Evolutionary conservation across 1,284 basidiomycete species (phyloP), one percentile per base, ranked within the genome.

Genomic region (Trichosporon faecale): DNA sequence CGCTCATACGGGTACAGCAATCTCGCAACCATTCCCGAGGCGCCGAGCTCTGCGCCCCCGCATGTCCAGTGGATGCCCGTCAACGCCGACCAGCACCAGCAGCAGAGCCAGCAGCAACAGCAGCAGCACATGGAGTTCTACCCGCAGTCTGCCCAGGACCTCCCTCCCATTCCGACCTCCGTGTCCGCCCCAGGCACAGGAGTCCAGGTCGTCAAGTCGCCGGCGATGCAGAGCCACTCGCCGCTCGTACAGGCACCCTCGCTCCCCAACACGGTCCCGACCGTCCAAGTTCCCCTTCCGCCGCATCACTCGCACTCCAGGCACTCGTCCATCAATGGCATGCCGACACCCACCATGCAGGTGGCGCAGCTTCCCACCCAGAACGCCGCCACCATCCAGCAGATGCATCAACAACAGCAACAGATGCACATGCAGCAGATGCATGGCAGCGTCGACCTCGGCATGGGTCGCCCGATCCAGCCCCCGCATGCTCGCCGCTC

Each of bases 1-100:
- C 27, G 71, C 23, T 61, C 71, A 18, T 70, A 66, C 65, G 68
- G 55, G 63, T 55, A 64, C 65, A 67, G 64, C 44, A 67, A 68
- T 25, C 72, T 73, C 35, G 72, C 70, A 2, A 73, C 72, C 35
- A 73, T 73, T n/a, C 72, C 72, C 23, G 72, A 73, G 66, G 64
- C 72, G 11, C 72, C 72, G 8, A 66, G 31, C 49, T 69, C 70
- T 9, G 70, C 70, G 0, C 70, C 68, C 3, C 18, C 68, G 11
- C 66, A 73, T n/a, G 69, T 67, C 5, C 63, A 66, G 60, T 68
- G 60, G 40, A 52, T 35, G 46, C 52, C 57, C 16, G 23, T 55
- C 35, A 55, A 65, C 25, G 52, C 37, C 23, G 37, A 65, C 21
- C 64, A 61, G 18, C 64, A 65, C 33, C 55, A 60, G 37, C 55